These are phyloP conservation scores for Solanum acaule DNA, from an alignment of 257 asterid genomes.

Conservation along the genomic window DNA sequence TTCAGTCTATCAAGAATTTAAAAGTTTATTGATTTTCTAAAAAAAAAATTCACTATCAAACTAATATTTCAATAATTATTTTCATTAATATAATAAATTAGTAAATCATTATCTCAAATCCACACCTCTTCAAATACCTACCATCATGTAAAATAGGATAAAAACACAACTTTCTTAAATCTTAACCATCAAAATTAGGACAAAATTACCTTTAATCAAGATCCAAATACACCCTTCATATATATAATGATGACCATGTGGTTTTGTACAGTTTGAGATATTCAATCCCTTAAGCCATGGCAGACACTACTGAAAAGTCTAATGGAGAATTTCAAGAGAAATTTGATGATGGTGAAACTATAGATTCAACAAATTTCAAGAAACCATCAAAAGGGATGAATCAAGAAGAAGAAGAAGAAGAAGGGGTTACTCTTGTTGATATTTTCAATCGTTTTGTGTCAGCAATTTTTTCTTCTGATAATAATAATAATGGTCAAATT, in stretches of 20 bases:
- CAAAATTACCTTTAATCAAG: neutral
- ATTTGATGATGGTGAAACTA: neutral
- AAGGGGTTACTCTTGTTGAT: conserved; percentile 34
- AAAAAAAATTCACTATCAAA: neutral
- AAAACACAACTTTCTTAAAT: neutral
- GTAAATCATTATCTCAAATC: neutral
- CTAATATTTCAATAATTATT: neutral
- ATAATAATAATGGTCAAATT: conserved; percentile 22
- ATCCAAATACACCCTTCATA: neutral
- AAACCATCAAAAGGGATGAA: neutral
- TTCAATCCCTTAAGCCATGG: neutral
- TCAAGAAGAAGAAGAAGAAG: neutral
- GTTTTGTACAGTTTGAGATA: neutral
- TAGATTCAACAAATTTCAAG: neutral
- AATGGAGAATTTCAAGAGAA: neutral
- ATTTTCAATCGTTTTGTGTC: conserved; percentile 41
- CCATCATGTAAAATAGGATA: neutral
- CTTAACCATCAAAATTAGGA: neutral
- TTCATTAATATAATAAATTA: neutral
- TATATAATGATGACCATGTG: neutral
- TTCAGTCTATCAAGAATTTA: neutral
- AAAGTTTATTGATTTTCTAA: neutral
- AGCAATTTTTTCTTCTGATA: conserved; percentile 40
- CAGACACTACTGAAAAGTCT: neutral
- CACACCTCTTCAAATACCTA: neutral